Base-by-base conservation (phyloP, 1,284 basidiomycete species). In the Cryptococcus sp. region DNA sequence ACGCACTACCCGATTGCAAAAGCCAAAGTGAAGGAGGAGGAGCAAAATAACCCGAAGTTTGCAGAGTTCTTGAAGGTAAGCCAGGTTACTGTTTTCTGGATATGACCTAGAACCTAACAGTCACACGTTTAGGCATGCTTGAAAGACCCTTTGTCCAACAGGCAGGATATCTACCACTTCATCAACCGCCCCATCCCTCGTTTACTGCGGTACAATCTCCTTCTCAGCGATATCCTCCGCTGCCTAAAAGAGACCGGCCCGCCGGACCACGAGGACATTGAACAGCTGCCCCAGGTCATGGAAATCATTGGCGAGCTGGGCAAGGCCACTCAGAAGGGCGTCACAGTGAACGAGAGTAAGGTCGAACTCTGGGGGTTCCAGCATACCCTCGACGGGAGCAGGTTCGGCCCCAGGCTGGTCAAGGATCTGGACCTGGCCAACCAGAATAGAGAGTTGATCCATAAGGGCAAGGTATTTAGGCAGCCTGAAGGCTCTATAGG, bases 1-100 rank as follows among this genome's bases (percentile, higher is more conserved):
- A 87, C 91, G 5, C 88, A 94, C 76, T 96, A 96, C 71, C 94
- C 95, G 0, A 89, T 96, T 53, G 93, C 94, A 4, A 89, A 88
- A 38, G 92, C 91, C 71, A 82, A 88, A 55, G 88, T 98, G 55
- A 90, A 93, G 56, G 87, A 93, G 49, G 95, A 98, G 79, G 85
- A 86, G 78, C 82, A 80, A 24, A 85, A 80, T 53, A 98, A 97
- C 70, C 80, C 82, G 0, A 79, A 81, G 4, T 97, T 99, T 79
- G 87, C 84, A 60, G 77, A 79, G 0, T 95, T 98, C 71, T 82
- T 92, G 4, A 88, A 94, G 61, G 91, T 92, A 60, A 57, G 82
- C 71, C 8, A 16, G 28, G 4, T 52, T 1, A 24, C 49, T 3
- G 4, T 47, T 39, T 20, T 18, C 12, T 37, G 15, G 8, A 35